These are phyloP conservation scores for Penicillium aurantiogriseum DNA, from an alignment of 2,329 filamentous ascomycete genomes.

Conservation along the genomic window DNA sequence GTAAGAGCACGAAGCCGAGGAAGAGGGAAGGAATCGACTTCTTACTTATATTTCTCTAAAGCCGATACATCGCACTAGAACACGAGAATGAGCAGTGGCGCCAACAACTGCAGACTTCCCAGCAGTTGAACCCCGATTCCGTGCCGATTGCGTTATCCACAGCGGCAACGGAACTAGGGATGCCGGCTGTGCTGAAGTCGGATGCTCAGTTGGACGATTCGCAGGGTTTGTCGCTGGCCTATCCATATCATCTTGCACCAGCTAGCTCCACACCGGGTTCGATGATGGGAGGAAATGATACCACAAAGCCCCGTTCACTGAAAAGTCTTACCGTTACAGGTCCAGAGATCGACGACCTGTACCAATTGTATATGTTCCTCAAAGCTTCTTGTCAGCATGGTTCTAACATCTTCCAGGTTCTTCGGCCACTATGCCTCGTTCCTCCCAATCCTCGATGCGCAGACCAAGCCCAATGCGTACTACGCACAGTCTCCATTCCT, in stretches of 20 bases:
- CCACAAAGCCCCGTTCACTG: conserved; percentile 32
- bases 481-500: conserved; percentile 75
- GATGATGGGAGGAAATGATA: conserved; percentile 15
- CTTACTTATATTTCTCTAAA: conserved; percentile 13
- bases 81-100: conserved; percentile 40
- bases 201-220: conserved; percentile 5
- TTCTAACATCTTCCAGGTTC: conserved; percentile 28
- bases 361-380: conserved; percentile 30
- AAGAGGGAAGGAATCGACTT: neutral
- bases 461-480: conserved; percentile 68
- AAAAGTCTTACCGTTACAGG: conserved; percentile 32
- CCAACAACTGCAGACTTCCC: conserved; percentile 32
- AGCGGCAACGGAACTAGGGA: conserved; percentile 33
- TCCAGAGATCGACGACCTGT: conserved; percentile 41
- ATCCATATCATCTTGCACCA: conserved; percentile 23
- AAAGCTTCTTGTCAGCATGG: neutral
- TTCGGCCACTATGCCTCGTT: conserved; percentile 41
- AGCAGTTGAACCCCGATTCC: conserved; percentile 19
- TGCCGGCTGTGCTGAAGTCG: conserved; percentile 14
- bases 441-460: conserved; percentile 40
- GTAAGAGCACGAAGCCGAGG: conserved; percentile 19
- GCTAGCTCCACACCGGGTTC: conserved; percentile 12
- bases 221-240: conserved; percentile 16
- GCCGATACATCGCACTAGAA: conserved; percentile 40
- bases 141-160: conserved; percentile 32